phyloP scores from a whole-genome alignment of 2,329 filamentous ascomycete genomes.

The Ceratocystis diversiconidia region DNA sequence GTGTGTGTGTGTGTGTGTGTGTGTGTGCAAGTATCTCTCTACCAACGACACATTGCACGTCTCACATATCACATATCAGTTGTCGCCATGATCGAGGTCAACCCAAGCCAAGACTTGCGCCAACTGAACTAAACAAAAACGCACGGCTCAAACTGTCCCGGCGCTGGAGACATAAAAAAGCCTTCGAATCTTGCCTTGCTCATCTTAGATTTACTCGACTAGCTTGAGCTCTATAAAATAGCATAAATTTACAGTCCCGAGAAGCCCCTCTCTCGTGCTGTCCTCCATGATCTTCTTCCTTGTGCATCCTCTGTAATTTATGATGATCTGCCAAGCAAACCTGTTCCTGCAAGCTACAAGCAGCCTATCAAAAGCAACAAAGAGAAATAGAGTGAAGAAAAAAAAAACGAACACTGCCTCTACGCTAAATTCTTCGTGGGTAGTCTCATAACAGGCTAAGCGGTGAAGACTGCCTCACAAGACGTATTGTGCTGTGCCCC shows the following conservation, averaged over 20 bases:
- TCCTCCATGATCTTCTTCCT: not conserved
- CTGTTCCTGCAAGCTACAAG: not conserved
- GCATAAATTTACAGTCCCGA: too few species aligned
- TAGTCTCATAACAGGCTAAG: not conserved
- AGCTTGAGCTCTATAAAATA: too few species aligned
- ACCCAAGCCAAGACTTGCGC: not conserved
- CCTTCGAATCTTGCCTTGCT: not conserved
- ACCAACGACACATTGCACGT: too few species aligned
- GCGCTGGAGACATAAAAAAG: not conserved
- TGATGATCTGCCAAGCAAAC: not conserved
- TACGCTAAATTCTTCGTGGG: not conserved
- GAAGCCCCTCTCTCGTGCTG: not conserved
- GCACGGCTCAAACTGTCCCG: constrained; percentile 3
- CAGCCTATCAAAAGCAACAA: not conserved
- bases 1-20: too few species aligned
- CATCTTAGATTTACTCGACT: not conserved
- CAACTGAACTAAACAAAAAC: not conserved
- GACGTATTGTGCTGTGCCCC: not conserved
- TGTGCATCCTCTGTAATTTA: not conserved
- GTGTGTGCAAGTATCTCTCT: too few species aligned
- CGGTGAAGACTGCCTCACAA: not conserved
- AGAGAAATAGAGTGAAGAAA: not conserved
- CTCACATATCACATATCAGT: not conserved
- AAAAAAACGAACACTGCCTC: not conserved
- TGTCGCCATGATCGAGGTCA: too few species aligned